These are phyloP conservation scores for Calonectria henricotiae DNA, from an alignment of 2,329 filamentous ascomycete genomes.

Conservation along the genomic window DNA sequence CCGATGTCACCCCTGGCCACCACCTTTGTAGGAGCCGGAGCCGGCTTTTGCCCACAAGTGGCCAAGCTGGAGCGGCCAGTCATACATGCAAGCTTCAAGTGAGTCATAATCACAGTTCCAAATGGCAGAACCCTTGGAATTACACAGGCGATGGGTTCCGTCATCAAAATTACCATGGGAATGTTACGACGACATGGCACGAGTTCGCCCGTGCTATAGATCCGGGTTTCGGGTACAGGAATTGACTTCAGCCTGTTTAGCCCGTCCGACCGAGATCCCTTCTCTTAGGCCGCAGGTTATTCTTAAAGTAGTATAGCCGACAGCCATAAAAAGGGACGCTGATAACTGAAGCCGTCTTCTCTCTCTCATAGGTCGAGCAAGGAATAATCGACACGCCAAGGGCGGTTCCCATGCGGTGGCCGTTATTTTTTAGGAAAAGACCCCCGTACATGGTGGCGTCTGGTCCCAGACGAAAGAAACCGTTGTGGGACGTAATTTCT, in stretches of 20 bases:
- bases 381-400: constrained; percentile 14
- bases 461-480: not conserved
- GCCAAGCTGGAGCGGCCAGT: constrained; percentile 6
- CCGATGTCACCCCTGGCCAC: constrained; percentile 29
- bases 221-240: not conserved
- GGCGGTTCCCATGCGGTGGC: constrained; percentile 14
- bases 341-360: constrained; percentile 3
- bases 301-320: constrained; percentile 16
- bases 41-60: constrained; percentile 24
- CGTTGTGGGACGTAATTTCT: constrained; percentile 26
- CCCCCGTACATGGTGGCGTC: constrained; percentile 27
- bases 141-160: not conserved
- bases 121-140: constrained; percentile 22
- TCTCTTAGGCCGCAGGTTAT: constrained; percentile 17
- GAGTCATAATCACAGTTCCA: constrained; percentile 5
- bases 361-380: constrained; percentile 15
- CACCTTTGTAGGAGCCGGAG: not conserved
- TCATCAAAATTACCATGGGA: constrained; percentile 4
- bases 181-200: not conserved
- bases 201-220: constrained; percentile 3
- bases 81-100: constrained; percentile 7
- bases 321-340: constrained; percentile 3
- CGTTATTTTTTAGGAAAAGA: constrained; percentile 2
- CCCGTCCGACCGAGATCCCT: not conserved
- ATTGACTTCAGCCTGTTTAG: constrained; percentile 22